Evolutionary conservation across 495 filamentous ascomycete species (phyloP).

Genomic region (Penicillium canescens): DNA sequence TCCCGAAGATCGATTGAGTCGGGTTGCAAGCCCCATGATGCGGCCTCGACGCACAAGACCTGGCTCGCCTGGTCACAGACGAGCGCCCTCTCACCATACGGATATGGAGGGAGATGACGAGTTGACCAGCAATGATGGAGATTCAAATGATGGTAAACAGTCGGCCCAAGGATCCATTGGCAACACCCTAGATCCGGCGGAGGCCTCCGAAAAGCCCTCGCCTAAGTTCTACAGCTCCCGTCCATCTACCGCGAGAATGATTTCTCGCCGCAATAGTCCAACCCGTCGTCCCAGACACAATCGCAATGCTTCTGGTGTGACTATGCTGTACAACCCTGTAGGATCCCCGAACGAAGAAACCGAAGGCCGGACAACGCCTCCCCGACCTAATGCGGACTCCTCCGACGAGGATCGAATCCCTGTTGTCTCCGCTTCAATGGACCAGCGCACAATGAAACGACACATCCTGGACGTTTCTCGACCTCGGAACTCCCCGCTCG

Average conservation of each 20-base stretch:
- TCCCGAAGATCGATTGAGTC: constrained; percentile 50
- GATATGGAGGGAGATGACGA: constrained; percentile 90
- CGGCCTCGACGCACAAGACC: constrained; percentile 25
- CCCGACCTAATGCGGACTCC: constrained; percentile 21
- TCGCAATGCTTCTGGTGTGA: constrained; percentile 74
- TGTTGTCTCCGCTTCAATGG: constrained; percentile 22
- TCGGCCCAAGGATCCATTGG: constrained; percentile 38
- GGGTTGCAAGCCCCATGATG: constrained; percentile 32
- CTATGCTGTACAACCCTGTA: constrained; percentile 63
- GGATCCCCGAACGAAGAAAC: constrained; percentile 49
- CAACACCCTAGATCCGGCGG: constrained; percentile 8
- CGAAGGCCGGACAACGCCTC: constrained; percentile 32
- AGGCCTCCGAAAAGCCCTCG: constrained; percentile 28
- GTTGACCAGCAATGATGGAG: constrained; percentile 75
- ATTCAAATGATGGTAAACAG: constrained; percentile 35
- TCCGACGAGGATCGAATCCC: constrained; percentile 22
- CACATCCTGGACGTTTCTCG: constrained; percentile 19
- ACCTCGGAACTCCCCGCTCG: constrained; percentile 50
- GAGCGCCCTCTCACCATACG: constrained; percentile 56
- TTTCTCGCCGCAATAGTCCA: constrained; percentile 42
- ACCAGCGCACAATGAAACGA: constrained; percentile 30
- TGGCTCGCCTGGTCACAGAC: constrained; percentile 24
- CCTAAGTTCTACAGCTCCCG: constrained; percentile 49
- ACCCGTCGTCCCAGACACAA: constrained; percentile 32
- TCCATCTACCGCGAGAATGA: constrained; percentile 40